Base-by-base conservation (phyloP, 305 asterid species). In the Fraxinus floribunda region DNA sequence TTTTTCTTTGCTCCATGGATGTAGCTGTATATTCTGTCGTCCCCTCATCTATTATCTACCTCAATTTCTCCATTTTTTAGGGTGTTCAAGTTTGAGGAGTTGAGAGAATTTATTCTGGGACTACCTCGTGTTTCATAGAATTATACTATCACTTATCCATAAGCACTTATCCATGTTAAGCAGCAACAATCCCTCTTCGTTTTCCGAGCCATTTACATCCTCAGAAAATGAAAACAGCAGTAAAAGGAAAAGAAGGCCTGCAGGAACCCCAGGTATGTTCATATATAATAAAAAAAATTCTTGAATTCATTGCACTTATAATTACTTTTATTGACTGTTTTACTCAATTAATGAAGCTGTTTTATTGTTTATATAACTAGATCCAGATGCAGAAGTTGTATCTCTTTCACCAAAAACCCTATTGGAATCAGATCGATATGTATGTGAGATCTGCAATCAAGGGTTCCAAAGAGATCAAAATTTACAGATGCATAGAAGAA, bases 371-470 rank as follows among this genome's bases (percentile, higher is more conserved):
- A 11, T 79, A 41, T 2, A 72, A 10, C 3, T 71, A 92, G 97
- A 93, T 93, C 97, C 97, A 76, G 95, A 90, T 80, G 95, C 97
- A 46, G 95, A 92, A 60, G 97, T 91, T 75, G 95, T 92, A 11
- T 89, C 95, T 0, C 94, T 92, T 0, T 93, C 97, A 2, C 97
- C 97, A 0, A 88, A 90, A 82, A 93, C 95, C 80, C 91, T 93
- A 4, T 78, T 93, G 75, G 97, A 93, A 84, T 93, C 97, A 3
- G 97, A 91, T 79, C 90, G 91, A 60, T 93, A 88, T 79, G 90
- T 93, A 41, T 93, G 97, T 85, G 97, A 91, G 91, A 91, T 93
- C 89, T 93, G 97, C 86, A 88, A 89, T 78, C 95, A 91, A 49
- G 94, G 97, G 3, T 93, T 93, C 81, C 97, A 93, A 85, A 89